These are phyloP conservation scores for Jasminum sambac DNA, from an alignment of 257 asterid species.

Conservation along the genomic window DNA sequence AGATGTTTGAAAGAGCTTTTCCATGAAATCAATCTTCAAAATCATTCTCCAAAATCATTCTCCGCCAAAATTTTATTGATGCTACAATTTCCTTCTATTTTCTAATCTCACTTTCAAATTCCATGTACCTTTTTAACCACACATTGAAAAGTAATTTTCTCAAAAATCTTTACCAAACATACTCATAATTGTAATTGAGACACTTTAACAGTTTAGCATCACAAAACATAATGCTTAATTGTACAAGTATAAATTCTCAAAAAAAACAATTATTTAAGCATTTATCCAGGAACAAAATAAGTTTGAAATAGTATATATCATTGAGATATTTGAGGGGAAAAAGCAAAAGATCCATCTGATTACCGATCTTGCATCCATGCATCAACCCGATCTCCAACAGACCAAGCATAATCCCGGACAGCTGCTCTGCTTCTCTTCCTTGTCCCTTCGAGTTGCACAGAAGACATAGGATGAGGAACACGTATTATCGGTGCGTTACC, in stretches of 20 bases:
- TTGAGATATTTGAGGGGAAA: constrained; percentile 3
- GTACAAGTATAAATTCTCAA: neutral
- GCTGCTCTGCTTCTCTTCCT: constrained; percentile 87
- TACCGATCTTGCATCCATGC: constrained; percentile 78
- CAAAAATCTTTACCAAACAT: too few relatives aligned
- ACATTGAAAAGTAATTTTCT: too few relatives aligned
- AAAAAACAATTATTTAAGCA: neutral
- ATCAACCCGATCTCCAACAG: constrained; percentile 88
- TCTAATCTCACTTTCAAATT: too few relatives aligned
- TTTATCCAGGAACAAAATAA: constrained; percentile 1
- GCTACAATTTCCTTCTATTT: too few relatives aligned
- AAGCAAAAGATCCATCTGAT: constrained; percentile 14
- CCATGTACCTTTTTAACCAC: too few relatives aligned
- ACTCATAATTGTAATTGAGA: too few relatives aligned
- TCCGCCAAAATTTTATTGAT: too few relatives aligned
- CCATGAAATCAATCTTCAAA: too few relatives aligned
- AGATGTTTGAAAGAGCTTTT: neutral
- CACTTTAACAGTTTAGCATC: too few relatives aligned
- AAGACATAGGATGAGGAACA: constrained; percentile 61
- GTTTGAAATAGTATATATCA: neutral
- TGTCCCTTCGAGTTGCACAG: constrained; percentile 55
- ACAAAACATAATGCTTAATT: neutral
- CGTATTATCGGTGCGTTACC: constrained; percentile 62
- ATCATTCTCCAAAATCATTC: too few relatives aligned
- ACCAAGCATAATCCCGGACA: constrained; percentile 70